phyloP scores from a whole-genome alignment of 2,329 filamentous ascomycete genomes.

The Botrytis pseudocinerea region DNA sequence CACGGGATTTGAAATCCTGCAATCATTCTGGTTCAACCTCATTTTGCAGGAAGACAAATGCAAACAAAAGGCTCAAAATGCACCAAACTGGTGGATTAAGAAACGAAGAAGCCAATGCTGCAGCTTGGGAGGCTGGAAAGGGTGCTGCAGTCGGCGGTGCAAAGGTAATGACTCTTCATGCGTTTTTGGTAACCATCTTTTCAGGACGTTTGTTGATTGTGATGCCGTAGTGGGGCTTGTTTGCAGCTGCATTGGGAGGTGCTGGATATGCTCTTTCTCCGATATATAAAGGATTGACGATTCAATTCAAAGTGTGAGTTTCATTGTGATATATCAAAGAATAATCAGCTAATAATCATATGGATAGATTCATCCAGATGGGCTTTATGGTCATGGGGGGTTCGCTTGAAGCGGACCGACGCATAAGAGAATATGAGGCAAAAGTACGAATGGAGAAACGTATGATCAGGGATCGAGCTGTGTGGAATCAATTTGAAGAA shows the following conservation, averaged over 20 bases:
- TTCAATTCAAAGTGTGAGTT: constrained; percentile 76
- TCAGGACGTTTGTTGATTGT: constrained; percentile 21
- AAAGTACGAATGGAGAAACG: constrained; percentile 64
- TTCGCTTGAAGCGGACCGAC: constrained; percentile 73
- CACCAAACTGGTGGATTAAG: constrained; percentile 58
- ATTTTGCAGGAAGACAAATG: constrained; percentile 25
- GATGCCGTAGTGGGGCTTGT: constrained; percentile 62
- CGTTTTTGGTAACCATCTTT: not conserved
- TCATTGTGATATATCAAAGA: not conserved
- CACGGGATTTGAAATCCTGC: constrained; percentile 14
- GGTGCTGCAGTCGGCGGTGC: constrained; percentile 67
- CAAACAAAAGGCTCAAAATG: constrained; percentile 41
- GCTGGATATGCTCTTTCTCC: constrained; percentile 66
- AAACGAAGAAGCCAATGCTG: constrained; percentile 66
- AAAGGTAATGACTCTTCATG: constrained; percentile 50
- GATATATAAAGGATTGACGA: constrained; percentile 68
- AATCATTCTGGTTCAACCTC: constrained; percentile 4
- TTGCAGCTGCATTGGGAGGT: constrained; percentile 60
- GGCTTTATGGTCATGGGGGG: constrained; percentile 69
- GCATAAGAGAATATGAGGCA: constrained; percentile 67
- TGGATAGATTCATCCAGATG: constrained; percentile 74
- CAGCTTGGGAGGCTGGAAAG: constrained; percentile 69
- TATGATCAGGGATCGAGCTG: constrained; percentile 62
- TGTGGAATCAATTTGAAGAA: constrained; percentile 67
- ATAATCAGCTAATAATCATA: not conserved